phyloP scores from a whole-genome alignment of 2,329 filamentous ascomycete species.

The Aspergillus bombycis region DNA sequence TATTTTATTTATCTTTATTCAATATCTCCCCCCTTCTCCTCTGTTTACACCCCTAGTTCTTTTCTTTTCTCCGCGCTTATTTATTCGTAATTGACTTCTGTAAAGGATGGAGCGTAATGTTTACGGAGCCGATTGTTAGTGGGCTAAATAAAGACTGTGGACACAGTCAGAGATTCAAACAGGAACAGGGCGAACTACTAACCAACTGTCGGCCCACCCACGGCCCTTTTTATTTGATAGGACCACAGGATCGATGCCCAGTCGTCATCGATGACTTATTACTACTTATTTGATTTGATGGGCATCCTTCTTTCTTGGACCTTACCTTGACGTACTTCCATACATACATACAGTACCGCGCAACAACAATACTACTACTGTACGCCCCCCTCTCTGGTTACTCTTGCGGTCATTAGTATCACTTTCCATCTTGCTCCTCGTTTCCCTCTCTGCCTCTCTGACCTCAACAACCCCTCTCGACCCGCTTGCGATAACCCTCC shows the following conservation, averaged over 20 bases:
- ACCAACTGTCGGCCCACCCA: slow-evolving; percentile 20
- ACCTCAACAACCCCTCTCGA: slow-evolving; percentile 25
- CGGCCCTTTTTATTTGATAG: slow-evolving; percentile 22
- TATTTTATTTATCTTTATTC: not conserved
- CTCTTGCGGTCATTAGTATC: slow-evolving; percentile 5
- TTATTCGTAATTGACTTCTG: not conserved
- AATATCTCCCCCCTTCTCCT: not conserved
- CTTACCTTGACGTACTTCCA: slow-evolving; percentile 2
- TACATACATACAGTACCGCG: slow-evolving; percentile 5
- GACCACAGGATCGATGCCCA: slow-evolving; percentile 16
- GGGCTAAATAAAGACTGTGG: slow-evolving; percentile 7
- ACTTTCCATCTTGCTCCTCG: slow-evolving; percentile 15
- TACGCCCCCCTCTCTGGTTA: slow-evolving; percentile 3
- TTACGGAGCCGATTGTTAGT: slow-evolving; percentile 1
- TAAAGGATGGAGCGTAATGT: slow-evolving; percentile 6
- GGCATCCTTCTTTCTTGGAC: slow-evolving; percentile 12
- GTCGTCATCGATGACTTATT: slow-evolving; percentile 14
- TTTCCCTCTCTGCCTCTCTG: slow-evolving; percentile 18
- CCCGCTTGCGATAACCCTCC: slow-evolving; percentile 21
- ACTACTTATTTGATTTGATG: slow-evolving; percentile 16
- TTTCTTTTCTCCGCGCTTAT: not conserved
- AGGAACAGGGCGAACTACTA: slow-evolving; percentile 10
- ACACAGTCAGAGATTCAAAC: slow-evolving; percentile 11
- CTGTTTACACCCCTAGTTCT: not conserved
- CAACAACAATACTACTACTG: slow-evolving; percentile 4